A percentile compares a stretch with the other conserved stretches of the same genome.
phyloP scores from a whole-genome alignment of 176 grass and related monocot species.

The Ensete ventricosum region DNA sequence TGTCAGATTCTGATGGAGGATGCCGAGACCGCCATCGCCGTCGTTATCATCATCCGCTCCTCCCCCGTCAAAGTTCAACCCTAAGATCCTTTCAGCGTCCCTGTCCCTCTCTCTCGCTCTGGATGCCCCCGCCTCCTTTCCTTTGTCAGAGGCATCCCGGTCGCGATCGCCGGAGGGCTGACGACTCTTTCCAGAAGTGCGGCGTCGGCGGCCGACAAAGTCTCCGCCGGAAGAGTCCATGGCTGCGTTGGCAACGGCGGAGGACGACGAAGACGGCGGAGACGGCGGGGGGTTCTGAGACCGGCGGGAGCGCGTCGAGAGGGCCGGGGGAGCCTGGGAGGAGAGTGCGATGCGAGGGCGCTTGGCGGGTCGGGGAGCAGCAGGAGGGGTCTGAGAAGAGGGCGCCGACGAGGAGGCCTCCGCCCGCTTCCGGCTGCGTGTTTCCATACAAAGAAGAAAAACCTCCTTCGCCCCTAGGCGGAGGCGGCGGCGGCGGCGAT shows the following conservation, averaged over 20 bases:
- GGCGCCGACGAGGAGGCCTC: conserved; percentile 50
- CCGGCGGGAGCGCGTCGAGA: conserved; percentile 30
- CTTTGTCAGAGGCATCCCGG: conserved; percentile 38
- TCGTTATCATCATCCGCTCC: conserved; percentile 52
- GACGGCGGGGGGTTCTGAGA: conserved; percentile 34
- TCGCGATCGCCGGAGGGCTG: neutral
- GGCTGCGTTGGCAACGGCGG: neutral
- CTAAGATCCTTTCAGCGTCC: conserved; percentile 56
- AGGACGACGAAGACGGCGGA: conserved; percentile 16
- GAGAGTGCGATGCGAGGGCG: conserved; percentile 30
- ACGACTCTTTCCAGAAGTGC: conserved; percentile 23
- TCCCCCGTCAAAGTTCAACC: conserved; percentile 44
- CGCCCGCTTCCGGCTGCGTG: conserved; percentile 95
- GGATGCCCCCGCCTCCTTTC: conserved; percentile 56
- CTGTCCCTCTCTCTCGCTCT: conserved; percentile 38
- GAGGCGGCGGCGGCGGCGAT: conserved; percentile 13
- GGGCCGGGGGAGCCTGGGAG: conserved; percentile 26
- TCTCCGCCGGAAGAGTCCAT: conserved; percentile 51
- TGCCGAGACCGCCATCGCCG: conserved; percentile 39
- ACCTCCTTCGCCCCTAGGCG: conserved; percentile 34
- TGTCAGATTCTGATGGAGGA: conserved; percentile 56
- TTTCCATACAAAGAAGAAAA: conserved; percentile 71
- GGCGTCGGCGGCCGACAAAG: conserved; percentile 34
- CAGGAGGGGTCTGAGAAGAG: conserved; percentile 54
- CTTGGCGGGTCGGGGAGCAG: conserved; percentile 18